Evolutionary conservation across 106 monocot genomes (phyloP), one percentile per base, ranked within the genome.

Genomic region (Dendrobium chrysotoxum): DNA sequence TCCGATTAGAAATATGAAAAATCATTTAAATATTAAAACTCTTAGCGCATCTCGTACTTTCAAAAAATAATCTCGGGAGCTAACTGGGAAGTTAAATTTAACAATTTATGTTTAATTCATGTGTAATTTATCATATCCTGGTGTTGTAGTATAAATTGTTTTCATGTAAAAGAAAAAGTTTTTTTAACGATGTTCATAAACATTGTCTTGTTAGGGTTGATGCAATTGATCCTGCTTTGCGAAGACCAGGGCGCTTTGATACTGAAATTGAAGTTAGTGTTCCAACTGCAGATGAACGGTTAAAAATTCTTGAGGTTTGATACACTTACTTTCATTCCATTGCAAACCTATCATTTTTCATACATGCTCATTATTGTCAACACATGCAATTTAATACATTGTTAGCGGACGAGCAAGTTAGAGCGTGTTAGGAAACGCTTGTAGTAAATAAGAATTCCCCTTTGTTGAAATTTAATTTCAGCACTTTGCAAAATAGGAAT

Each of bases 231-330:
- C 92, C 89, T 76, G 94, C 97, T 65, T 73, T 98, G 81, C 77
- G 98, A 73, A 94, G 98, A 77, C 88, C 88, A 28, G 95, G 95
- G 11, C 86, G 98, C 53, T 98, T 98, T 82, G 98, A 95, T 80
- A 88, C 83, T 54, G 98, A 95, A 84, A 83, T 98, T 81, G 92
- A 98, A 88, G 85, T 98, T 7, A 81, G 80, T 3, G 89, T 95
- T 77, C 98, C 98, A 77, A 89, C 85, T n/a, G 21, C 41, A 26
- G 97, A 92, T 21, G 95, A 98, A 83, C 87, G 95, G 1, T 15
- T 87, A 50, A 81, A 95, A 68, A 95, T 99, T 79, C 89, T 98
- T 73, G 58, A 99, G 95, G 95, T 94, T 76, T 46, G 76, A 76
- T 28, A 25, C 16, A 28, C 26, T 46, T 76, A 47, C 25, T 76